Conservation (phyloP, 2,329 filamentous ascomycete genomes). For the Aureobasidium pullulans region DNA sequence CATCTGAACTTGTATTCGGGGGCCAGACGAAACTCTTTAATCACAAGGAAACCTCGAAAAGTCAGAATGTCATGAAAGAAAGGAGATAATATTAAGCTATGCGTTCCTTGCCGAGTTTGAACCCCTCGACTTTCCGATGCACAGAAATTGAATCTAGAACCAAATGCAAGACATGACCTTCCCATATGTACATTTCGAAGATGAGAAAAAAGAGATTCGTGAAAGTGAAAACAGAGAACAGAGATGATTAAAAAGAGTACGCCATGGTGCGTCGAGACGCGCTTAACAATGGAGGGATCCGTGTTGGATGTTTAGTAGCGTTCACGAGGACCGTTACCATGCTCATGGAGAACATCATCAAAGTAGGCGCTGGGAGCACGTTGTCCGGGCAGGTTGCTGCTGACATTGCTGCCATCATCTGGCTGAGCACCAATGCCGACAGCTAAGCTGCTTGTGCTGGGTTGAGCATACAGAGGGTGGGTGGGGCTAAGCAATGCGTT, state of each 20-base stretch:
- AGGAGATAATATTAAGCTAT: too few relatives aligned
- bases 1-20: too few relatives aligned
- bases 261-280: background rate
- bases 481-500: background rate
- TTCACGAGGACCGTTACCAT: conserved; percentile 34
- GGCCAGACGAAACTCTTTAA: too few relatives aligned
- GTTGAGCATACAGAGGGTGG: conserved; percentile 22
- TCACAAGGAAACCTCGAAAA: too few relatives aligned
- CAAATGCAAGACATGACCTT: background rate
- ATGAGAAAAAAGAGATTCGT: background rate
- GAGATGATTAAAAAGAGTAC: background rate
- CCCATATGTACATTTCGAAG: background rate
- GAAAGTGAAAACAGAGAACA: background rate
- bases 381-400: conserved; percentile 50
- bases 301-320: conserved; percentile 7
- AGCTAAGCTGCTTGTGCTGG: conserved; percentile 30
- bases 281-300: background rate
- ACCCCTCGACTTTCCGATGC: too few relatives aligned
- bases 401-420: conserved; percentile 32
- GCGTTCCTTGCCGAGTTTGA: too few relatives aligned
- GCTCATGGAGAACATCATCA: conserved; percentile 80
- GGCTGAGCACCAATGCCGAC: conserved; percentile 21
- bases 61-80: too few relatives aligned
- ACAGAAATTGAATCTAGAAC: too few relatives aligned
- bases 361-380: conserved; percentile 82